Evolutionary conservation across 2,329 filamentous ascomycete species (phyloP).

Genomic region (Phyllosticta ampelicida): DNA sequence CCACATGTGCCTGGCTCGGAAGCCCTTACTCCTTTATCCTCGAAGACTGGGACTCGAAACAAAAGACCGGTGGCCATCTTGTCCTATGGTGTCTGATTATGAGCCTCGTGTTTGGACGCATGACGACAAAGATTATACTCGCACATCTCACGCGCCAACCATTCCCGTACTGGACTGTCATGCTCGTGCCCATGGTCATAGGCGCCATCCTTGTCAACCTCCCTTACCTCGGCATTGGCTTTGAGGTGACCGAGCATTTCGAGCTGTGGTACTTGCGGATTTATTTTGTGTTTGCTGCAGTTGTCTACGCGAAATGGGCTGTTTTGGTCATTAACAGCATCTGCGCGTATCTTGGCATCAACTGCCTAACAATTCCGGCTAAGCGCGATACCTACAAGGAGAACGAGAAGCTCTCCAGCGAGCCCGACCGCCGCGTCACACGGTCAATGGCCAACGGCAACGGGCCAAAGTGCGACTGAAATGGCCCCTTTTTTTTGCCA

Average conservation of each 20-base stretch:
- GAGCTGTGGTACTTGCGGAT: slow-evolving; percentile 75
- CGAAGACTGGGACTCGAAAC: slow-evolving; percentile 35
- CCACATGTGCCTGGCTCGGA: slow-evolving; percentile 74
- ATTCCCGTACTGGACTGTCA: slow-evolving; percentile 93
- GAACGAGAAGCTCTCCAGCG: slow-evolving; percentile 2
- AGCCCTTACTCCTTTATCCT: slow-evolving; percentile 78
- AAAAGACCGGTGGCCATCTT: slow-evolving; percentile 54
- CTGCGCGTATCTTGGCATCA: slow-evolving; percentile 85
- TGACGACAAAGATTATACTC: slow-evolving; percentile 98
- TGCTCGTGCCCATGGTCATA: slow-evolving; percentile 76
- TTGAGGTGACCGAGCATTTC: slow-evolving; percentile 34
- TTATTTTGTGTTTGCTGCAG: slow-evolving; percentile 71
- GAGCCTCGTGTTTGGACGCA: slow-evolving; percentile 93
- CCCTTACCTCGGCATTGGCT: slow-evolving; percentile 52
- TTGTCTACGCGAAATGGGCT: slow-evolving; percentile 92
- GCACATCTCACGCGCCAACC: slow-evolving; percentile 87
- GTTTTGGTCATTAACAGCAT: slow-evolving; percentile 83
- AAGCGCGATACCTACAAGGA: slow-evolving; percentile 21
- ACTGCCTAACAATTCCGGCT: slow-evolving; percentile 70
- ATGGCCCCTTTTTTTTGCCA: no score
- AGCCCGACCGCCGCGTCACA: slow-evolving; percentile 4
- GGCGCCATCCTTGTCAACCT: slow-evolving; percentile 77
- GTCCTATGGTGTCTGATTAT: slow-evolving; percentile 87
- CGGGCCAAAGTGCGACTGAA: slow-evolving; percentile 5
- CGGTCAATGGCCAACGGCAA: slow-evolving; percentile 7